Evolutionary conservation across 352 stramenopile species (phyloP), one percentile per base, ranked within the genome.

Genomic region (Pythium phragmiticola): DNA sequence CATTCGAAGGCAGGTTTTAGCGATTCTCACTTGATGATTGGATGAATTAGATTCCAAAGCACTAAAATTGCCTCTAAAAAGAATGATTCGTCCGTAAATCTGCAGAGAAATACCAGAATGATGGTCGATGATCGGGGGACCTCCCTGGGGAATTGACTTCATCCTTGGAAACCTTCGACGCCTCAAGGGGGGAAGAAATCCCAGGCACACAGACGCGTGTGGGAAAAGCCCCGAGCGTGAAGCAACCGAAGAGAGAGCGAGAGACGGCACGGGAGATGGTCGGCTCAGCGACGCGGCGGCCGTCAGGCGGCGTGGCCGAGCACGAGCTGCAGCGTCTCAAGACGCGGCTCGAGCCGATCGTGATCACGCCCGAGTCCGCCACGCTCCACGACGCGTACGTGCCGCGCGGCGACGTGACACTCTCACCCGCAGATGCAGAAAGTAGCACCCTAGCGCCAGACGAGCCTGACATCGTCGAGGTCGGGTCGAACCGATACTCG

Each of bases 291-390:
- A 64, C 54, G 54, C 73, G 70, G 57, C 72, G 65, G 68, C 67
- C 37, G 53, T 64, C 57, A 6, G 57, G 49, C 37, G 45, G 49
- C 52, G 57, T 50, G 43, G 51, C 53, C 37, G 71, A 80, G 57
- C 70, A 59, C 45, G 84, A 90, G 74, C 73, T 93, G 59, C 75
- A 84, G 62, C 75, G 78, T 33, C 82, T 93, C 47, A 88, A 84
- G 74, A 64, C 77, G 49, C 68, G 62, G 43, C 70, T 93, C 59
- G 75, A 89, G 53, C 69, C 80, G 19, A 57, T 82, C 14, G 82
- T 86, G 37, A 72, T 89, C 39, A 80, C 78, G 1, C 72, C 65
- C 7, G 75, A 87, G 17, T 28, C 84, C 23, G 75, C 87, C 37
- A n/a, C 75, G 26, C 69, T 91, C 28, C 65, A 80, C 26, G 82